These are phyloP conservation scores for Guillardia theta DNA, from an alignment of 78 protist genomes.

Conservation along the genomic window DNA sequence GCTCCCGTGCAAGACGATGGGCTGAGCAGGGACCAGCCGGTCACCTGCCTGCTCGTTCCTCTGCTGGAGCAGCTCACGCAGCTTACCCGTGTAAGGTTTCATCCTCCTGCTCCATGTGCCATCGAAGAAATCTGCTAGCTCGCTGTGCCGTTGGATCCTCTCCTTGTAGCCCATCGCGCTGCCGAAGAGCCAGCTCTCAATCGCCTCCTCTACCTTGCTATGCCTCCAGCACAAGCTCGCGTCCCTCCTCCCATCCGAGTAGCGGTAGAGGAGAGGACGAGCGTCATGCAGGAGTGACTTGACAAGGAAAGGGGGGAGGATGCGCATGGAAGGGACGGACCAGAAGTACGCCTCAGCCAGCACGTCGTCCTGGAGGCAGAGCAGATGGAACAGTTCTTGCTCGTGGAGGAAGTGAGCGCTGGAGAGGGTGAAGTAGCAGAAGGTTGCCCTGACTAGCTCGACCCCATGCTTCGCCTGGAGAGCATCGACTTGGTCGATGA, in stretches of 20 bases:
- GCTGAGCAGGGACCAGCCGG: slow-evolving; percentile 6
- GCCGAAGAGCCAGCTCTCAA: neutral
- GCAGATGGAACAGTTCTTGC: neutral
- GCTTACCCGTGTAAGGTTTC: neutral
- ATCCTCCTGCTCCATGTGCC: neutral
- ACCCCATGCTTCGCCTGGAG: neutral
- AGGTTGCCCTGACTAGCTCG: neutral
- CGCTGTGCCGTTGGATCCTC: neutral
- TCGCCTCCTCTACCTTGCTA: neutral
- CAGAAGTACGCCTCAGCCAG: neutral
- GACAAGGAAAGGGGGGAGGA: neutral
- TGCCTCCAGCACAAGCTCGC: neutral
- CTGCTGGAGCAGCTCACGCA: no score
- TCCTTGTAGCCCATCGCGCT: neutral
- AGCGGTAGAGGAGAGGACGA: neutral
- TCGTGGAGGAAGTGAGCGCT: neutral
- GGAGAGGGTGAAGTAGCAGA: neutral
- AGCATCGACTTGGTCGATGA: neutral
- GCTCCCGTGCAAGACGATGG: neutral
- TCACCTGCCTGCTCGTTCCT: neutral
- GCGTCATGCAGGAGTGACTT: neutral
- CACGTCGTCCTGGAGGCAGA: neutral
- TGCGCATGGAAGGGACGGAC: slow-evolving; percentile 4
- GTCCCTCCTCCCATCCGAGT: neutral
- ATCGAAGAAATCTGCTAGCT: neutral